These are phyloP conservation scores for Sanghuangporus sanghuang DNA, from an alignment of 1,284 basidiomycete species.

Conservation along the genomic window DNA sequence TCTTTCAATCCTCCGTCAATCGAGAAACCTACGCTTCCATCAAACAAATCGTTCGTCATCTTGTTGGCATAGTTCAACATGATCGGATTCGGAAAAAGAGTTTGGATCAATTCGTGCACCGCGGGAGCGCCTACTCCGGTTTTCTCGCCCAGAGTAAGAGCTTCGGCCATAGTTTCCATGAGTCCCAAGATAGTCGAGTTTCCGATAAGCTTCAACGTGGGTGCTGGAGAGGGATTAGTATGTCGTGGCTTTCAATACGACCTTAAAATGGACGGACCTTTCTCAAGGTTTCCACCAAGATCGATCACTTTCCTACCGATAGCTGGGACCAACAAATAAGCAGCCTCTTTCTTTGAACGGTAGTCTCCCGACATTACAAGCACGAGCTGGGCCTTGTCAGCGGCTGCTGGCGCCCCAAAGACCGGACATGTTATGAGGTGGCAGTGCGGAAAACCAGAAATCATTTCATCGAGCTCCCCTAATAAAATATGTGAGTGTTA, in stretches of 20 bases:
- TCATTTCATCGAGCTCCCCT: slow-evolving; percentile 69
- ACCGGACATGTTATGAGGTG: slow-evolving; percentile 77
- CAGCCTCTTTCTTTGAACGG: slow-evolving; percentile 76
- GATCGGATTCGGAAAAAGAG: slow-evolving; percentile 33
- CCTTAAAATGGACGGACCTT: slow-evolving; percentile 39
- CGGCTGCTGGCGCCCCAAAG: slow-evolving; percentile 69
- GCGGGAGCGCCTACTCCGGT: slow-evolving; percentile 69
- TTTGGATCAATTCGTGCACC: slow-evolving; percentile 55
- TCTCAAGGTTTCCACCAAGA: slow-evolving; percentile 72
- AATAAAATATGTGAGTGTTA: neutral
- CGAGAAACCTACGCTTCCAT: slow-evolving; percentile 77
- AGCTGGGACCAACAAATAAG: slow-evolving; percentile 71
- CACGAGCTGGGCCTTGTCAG: slow-evolving; percentile 66
- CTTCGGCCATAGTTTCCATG: slow-evolving; percentile 77
- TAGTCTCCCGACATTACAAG: slow-evolving; percentile 82
- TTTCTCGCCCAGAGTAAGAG: slow-evolving; percentile 81
- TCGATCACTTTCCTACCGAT: slow-evolving; percentile 75
- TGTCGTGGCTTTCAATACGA: neutral
- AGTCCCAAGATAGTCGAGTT: slow-evolving; percentile 67
- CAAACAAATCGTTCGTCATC: slow-evolving; percentile 70
- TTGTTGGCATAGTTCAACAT: slow-evolving; percentile 59
- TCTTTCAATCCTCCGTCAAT: slow-evolving; percentile 89
- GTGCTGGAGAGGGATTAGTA: slow-evolving; percentile 38
- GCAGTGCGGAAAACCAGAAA: slow-evolving; percentile 57
- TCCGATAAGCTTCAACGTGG: slow-evolving; percentile 77